Conservation (phyloP, 371 early-diverging fungal species). For the Coemansia sp. region DNA sequence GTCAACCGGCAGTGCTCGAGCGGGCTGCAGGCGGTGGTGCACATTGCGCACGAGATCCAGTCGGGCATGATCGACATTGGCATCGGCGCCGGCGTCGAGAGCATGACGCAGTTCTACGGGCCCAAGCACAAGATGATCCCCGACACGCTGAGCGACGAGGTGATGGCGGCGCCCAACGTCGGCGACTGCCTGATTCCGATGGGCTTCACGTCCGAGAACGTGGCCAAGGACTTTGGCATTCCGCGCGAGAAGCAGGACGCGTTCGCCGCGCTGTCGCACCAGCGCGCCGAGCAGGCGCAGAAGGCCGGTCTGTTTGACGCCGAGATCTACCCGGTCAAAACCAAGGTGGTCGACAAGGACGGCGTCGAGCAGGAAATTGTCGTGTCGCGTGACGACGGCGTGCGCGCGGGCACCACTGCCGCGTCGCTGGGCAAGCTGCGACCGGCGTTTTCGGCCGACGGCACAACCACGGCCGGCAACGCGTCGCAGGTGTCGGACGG, state of each 20-base stretch:
- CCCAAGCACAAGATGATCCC: slow-evolving; percentile 65
- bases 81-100: slow-evolving; percentile 97
- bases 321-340: slow-evolving; percentile 90
- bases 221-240: slow-evolving; percentile 82
- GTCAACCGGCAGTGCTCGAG: slow-evolving; percentile 97
- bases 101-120: slow-evolving; percentile 89
- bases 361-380: slow-evolving; percentile 66
- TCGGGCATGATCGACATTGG: slow-evolving; percentile 92
- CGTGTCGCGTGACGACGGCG: slow-evolving; percentile 88
- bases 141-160: slow-evolving; percentile 69
- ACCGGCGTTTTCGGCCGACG: slow-evolving; percentile 87
- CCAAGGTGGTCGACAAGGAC: slow-evolving; percentile 70
- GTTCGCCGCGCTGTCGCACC: slow-evolving; percentile 68
- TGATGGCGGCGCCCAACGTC: slow-evolving; percentile 66
- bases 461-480: slow-evolving; percentile 95
- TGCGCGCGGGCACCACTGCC: slow-evolving; percentile 78
- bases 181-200: slow-evolving; percentile 86
- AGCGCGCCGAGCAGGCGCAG: slow-evolving; percentile 70
- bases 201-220: slow-evolving; percentile 97
- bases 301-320: slow-evolving; percentile 86
- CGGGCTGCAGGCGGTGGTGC: slow-evolving; percentile 93
- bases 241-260: slow-evolving; percentile 84
- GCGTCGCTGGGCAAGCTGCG: slow-evolving; percentile 83
- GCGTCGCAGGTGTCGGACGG: slow-evolving; percentile 99
- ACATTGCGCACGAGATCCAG: slow-evolving; percentile 88